Evolutionary conservation across 306 rosid genomes (phyloP).

Genomic region (Adenanthera pavonina): DNA sequence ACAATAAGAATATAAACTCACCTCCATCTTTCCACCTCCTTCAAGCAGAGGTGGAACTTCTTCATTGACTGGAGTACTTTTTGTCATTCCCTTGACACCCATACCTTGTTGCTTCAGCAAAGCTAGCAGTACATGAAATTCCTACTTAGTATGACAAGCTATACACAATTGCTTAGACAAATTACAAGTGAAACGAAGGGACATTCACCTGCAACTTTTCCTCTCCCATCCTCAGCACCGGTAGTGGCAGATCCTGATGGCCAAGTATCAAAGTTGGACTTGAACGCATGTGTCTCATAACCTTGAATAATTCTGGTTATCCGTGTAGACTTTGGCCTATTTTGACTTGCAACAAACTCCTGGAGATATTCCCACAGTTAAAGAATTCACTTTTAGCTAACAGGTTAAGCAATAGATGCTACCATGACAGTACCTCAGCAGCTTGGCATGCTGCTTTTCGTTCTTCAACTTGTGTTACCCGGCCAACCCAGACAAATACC

Average conservation of each 20-base stretch:
- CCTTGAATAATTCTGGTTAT: slow-evolving; percentile 95
- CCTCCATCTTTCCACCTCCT: slow-evolving; percentile 99
- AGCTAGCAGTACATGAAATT: slow-evolving; percentile 60
- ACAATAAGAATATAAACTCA: slow-evolving; percentile 41
- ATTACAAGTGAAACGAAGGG: slow-evolving; percentile 34
- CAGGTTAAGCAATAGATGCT: slow-evolving; percentile 36
- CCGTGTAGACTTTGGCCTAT: slow-evolving; percentile 85
- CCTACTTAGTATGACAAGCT: slow-evolving; percentile 36
- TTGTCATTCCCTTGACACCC: slow-evolving; percentile 89
- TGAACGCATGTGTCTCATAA: slow-evolving; percentile 89
- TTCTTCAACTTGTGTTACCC: slow-evolving; percentile 96
- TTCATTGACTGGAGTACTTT: slow-evolving; percentile 74
- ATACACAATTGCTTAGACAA: slow-evolving; percentile 33
- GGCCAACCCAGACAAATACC: slow-evolving; percentile 92
- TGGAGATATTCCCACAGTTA: slow-evolving; percentile 46
- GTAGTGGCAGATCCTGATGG: slow-evolving; percentile 84
- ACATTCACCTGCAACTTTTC: slow-evolving; percentile 92
- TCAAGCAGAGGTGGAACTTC: slow-evolving; percentile 97
- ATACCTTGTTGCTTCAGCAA: slow-evolving; percentile 98
- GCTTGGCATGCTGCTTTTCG: slow-evolving; percentile 84
- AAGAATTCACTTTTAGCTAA: slow-evolving; percentile 38
- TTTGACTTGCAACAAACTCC: slow-evolving; percentile 82
- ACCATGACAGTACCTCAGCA: slow-evolving; percentile 76
- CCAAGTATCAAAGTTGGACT: slow-evolving; percentile 96
- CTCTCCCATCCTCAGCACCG: slow-evolving; percentile 95